Base-by-base conservation (phyloP, 495 filamentous ascomycete species). In the Trichoderma reesei region DNA sequence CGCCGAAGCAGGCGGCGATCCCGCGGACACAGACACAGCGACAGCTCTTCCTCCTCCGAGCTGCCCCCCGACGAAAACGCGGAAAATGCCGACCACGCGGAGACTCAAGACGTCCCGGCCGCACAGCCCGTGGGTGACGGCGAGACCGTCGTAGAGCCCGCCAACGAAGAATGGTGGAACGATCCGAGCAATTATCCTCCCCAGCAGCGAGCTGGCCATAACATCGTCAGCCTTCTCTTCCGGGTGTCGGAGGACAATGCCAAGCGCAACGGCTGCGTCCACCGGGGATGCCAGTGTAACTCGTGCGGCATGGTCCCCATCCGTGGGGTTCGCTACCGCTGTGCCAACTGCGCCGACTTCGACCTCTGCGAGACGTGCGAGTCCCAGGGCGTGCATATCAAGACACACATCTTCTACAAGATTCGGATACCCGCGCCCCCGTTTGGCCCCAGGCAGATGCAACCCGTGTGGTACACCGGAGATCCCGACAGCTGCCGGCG, bases 381-480 rank as follows among this genome's bases (percentile, higher is more conserved):
- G 75, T 85, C 89, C 5, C 85, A 90, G 72, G 85, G 89, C 62
- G 78, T 91, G 0, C 95, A 99, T 72, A 85, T 82, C 66, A 96
- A 93, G 75, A 96, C 92, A 0, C 94, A 98, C 76, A 78, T 98
- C 51, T 96, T 98, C 79, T 96, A 93, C 79, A 98, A 98, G 74
- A 87, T 82, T 70, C 75, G 74, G 61, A 68, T 82, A 33, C 79
- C 79, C 13, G 77, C 76, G 48, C 78, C 79, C 1, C 72, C 78
- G 13, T 73, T 80, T 26, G 77, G 75, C 61, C 73, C 76, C 44
- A 72, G 78, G 60, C 85, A 91, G 71, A 85, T 86, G 13, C 86
- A 90, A 67, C 87, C 89, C 3, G 84, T 91, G 3, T 93, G 89
- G 86, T 98, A 98, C 72, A 89, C 95, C 10, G 95, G 94, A 20